phyloP scores from a whole-genome alignment of 768 basidiomycete genomes.

The Neoboletus magnificus region DNA sequence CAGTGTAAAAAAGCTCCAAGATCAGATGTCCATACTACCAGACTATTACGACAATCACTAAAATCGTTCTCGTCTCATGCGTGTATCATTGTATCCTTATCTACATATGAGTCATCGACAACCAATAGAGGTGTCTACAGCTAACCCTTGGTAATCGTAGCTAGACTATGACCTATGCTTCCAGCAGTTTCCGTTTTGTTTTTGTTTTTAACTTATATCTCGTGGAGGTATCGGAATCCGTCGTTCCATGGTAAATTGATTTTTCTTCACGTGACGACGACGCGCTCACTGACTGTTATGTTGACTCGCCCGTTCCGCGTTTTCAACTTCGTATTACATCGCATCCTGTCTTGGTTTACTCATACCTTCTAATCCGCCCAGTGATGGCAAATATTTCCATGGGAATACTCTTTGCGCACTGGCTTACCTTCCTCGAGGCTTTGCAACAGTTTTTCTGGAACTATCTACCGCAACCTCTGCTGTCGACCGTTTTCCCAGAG shows the following conservation, averaged over 20 bases:
- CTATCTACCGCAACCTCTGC: slow-evolving; percentile 3
- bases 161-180: background rate
- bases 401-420: slow-evolving; percentile 11
- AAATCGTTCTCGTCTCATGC: background rate
- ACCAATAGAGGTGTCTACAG: background rate
- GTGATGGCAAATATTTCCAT: slow-evolving; percentile 2
- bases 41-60: background rate
- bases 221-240: background rate
- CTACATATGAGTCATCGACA: background rate
- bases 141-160: background rate
- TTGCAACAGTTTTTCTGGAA: slow-evolving; percentile 9
- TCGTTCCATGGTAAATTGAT: slow-evolving; percentile 7
- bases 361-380: background rate
- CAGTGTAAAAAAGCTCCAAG: slow-evolving; percentile 11
- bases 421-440: slow-evolving; percentile 10
- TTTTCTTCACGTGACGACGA: slow-evolving; percentile 20
- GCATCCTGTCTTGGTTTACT: background rate
- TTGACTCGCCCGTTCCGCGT: no score
- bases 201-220: background rate
- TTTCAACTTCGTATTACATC: background rate
- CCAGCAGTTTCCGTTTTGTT: background rate
- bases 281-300: slow-evolving; percentile 2
- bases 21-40: slow-evolving; percentile 3
- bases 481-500: slow-evolving; percentile 8
- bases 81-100: slow-evolving; percentile 4